Percentiles rank a stretch among this genome's conserved stretches.
phyloP scores from a whole-genome alignment of 208 protist species.

The Leishmania mexicana region DNA sequence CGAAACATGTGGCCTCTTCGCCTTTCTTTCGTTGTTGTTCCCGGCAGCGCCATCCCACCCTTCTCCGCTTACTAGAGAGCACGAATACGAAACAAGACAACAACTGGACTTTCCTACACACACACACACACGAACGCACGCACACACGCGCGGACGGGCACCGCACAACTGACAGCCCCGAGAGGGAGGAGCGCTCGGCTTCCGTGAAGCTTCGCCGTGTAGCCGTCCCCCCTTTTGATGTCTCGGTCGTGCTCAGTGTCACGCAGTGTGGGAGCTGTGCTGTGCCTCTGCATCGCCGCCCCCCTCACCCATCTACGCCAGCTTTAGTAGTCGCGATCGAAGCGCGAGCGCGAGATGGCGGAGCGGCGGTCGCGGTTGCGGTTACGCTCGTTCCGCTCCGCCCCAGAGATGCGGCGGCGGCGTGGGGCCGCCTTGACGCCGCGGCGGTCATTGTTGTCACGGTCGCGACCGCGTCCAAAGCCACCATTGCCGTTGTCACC shows the following conservation, averaged over 20 bases:
- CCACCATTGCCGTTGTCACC: slow-evolving; percentile 2
- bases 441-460: slow-evolving; percentile 33
- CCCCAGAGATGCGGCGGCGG: slow-evolving; percentile 36
- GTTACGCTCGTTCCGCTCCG: slow-evolving; percentile 73
- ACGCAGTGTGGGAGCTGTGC: not conserved
- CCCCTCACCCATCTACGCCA: not conserved
- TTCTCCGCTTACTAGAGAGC: not conserved
- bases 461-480: slow-evolving; percentile 25
- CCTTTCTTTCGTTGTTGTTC: too few relatives aligned
- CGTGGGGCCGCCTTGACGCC: slow-evolving; percentile 57
- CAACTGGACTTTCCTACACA: not conserved
- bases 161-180: too few relatives aligned
- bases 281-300: not conserved
- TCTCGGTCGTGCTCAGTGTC: not conserved
- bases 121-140: not conserved
- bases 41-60: too few relatives aligned
- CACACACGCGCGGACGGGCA: not conserved
- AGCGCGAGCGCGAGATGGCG: slow-evolving; percentile 60
- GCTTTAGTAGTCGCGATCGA: slow-evolving; percentile 51
- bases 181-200: not conserved
- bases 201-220: not conserved
- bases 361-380: slow-evolving; percentile 47
- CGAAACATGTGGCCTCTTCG: too few relatives aligned
- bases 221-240: not conserved
- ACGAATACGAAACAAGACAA: slow-evolving; percentile 21